Base-by-base conservation (phyloP, 2,329 filamentous ascomycete genomes). In the Exserohilum turcica region DNA sequence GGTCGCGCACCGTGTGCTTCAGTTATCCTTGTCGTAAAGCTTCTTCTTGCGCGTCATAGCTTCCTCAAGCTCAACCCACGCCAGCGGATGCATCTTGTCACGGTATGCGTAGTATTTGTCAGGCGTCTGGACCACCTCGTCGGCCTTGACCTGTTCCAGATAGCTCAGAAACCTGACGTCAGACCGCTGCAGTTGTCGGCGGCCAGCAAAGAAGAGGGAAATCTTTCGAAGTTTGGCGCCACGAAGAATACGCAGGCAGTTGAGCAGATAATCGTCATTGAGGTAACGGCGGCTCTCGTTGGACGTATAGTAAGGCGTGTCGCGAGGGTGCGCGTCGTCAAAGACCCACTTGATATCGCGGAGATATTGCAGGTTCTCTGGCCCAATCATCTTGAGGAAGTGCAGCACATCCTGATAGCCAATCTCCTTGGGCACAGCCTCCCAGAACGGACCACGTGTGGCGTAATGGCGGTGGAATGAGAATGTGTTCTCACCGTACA, bases 401-500 rank as follows among this genome's bases (percentile, higher is more conserved):
- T 74, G 71, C 6, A 77, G 73, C 15, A 76, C 64, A 43, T 78
- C 76, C 43, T 75, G 74, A 66, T 79, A 82, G 35, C 79, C 80
- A 31, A 81, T 72, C 60, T 81, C 79, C 50, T 73, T 76, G 52
- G 74, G 77, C 15, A 72, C 62, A 2, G 66, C 57, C 31, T 72
- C 72, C 69, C 75, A 80, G 70, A 74, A 80, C 31, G 59, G 71
- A 52, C 60, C 72, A 36, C 78, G 74, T 3, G 62, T 72, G n/a
- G 57, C 56, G 39, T 56, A 59, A 48, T 72, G 74, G 32, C 75
- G 75, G 35, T 72, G 67, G 54, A 82, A 79, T 33, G 69, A 56
- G 65, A 82, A 82, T 2, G 64, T 68, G 57, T 82, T 82, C 56
- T 80, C 76, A n/a, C 77, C 73, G 56, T 83, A 83, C 0, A 83